phyloP scores from a whole-genome alignment of 257 asterid species.

The Mentha longifolia region DNA sequence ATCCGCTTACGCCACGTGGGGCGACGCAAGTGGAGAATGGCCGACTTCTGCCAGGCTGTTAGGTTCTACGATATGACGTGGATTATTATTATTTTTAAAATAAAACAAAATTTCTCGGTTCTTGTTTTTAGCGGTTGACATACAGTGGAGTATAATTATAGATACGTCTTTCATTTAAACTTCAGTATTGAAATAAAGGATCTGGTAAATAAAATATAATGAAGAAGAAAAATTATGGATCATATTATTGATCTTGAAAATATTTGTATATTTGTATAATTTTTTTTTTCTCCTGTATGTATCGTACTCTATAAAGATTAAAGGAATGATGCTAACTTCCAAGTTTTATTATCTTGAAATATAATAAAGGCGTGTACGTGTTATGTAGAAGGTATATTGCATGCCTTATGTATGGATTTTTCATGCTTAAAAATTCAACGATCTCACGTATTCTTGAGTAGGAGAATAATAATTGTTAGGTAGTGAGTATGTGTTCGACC shows the following conservation, averaged over 20 bases:
- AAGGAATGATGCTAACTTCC: background rate
- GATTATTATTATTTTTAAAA: background rate
- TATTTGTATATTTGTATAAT: too few relatives aligned
- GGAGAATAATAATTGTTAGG: background rate
- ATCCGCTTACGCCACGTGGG: slow-evolving; percentile 46
- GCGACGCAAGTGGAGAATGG: background rate
- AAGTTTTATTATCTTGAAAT: too few relatives aligned
- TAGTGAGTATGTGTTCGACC: background rate
- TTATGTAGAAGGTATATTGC: background rate
- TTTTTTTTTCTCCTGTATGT: too few relatives aligned
- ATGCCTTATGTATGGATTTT: background rate
- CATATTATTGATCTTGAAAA: background rate
- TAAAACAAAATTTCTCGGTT: background rate
- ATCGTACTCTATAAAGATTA: too few relatives aligned
- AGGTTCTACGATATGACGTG: slow-evolving; percentile 37
- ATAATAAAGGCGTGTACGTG: too few relatives aligned
- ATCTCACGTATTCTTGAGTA: background rate
- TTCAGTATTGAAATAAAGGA: too few relatives aligned
- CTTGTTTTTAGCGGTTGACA: background rate
- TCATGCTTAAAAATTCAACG: background rate
- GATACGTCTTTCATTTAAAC: too few relatives aligned
- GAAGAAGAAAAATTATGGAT: too few relatives aligned
- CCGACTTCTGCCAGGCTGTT: slow-evolving; percentile 50
- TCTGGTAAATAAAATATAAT: too few relatives aligned
- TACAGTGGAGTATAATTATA: too few relatives aligned